A percentile compares a stretch with the other conserved stretches of the same genome.
Conservation (phyloP, 441 rosid genomes). For the Metrosideros polymorpha region DNA sequence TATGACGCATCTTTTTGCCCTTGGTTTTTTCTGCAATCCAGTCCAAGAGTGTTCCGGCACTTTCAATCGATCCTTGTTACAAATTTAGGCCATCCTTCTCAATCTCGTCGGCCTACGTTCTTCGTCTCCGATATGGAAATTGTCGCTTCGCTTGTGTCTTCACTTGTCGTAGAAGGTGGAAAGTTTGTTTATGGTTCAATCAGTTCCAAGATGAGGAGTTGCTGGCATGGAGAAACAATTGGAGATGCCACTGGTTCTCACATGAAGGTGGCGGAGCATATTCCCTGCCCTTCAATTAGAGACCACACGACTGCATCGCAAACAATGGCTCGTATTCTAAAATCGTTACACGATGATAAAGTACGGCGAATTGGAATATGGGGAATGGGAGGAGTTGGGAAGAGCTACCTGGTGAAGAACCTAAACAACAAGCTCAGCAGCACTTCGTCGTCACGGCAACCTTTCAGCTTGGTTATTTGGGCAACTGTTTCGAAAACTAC, state of each 20-base stretch:
- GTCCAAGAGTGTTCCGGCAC: neutral
- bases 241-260: conserved; percentile 2
- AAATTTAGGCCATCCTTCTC: neutral
- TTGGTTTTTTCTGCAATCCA: neutral
- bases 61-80: neutral
- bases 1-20: neutral
- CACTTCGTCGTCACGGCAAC: neutral
- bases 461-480: conserved; percentile 2
- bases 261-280: conserved; percentile 8
- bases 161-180: neutral
- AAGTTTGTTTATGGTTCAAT: neutral
- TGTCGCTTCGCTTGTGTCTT: neutral
- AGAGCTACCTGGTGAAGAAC: conserved; percentile 5
- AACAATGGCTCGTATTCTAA: neutral
- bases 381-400: conserved; percentile 3
- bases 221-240: neutral
- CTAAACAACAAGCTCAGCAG: conserved; percentile 6
- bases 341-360: neutral
- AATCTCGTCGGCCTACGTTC: neutral
- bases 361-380: neutral
- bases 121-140: neutral
- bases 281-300: conserved; percentile 19
- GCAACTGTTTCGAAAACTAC: neutral
- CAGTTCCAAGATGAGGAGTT: neutral
- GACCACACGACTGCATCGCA: neutral